Evolutionary conservation across 768 basidiomycete genomes (phyloP), one percentile per base, ranked within the genome.

Genomic region (Russula brevipes): DNA sequence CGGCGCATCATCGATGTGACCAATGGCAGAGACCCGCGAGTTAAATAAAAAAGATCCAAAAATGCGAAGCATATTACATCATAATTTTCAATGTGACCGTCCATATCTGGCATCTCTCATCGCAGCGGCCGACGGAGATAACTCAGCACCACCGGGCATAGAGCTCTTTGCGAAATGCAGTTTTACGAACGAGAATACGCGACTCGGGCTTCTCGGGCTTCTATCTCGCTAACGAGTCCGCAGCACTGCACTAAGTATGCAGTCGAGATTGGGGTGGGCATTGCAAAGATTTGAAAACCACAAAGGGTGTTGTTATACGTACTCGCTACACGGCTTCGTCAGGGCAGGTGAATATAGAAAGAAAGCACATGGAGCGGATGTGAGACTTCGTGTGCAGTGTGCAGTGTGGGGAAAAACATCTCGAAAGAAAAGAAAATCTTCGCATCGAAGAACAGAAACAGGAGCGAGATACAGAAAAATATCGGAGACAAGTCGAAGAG

Each of bases 321-420:
- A 63, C 57, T 63, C 57, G 62, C 57, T 63, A 63, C 62, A 63
- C 36, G 57, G 62, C 57, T 63, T 47, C 45, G 19, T 50, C 50
- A 45, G n/a, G 53, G 47, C 36, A 46, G 51, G 52, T 44, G 56
- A 24, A 24, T 50, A 49, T 59, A 55, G 39, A 24, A 33, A 45
- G 54, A 54, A 59, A 38, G 31, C 46, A 44, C 58, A 55, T 31
- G 59, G 42, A 64, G 31, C 39, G 58, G 19, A 54, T n/a, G 36
- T 60, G 51, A 41, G 12, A 14, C 33, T 59, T 55, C 61, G 49
- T 61, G 50, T 24, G 17, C 38, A 35, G 49, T 61, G 50, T 24
- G 17, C 38, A 35, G 42, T 56, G 55, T 57, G 51, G 54, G 57
- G 46, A 31, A 19, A 10, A 38, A 36, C 36, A 31, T 30, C 39